Evolutionary conservation across 192 early-diverging fungal genomes (phyloP).

Genomic region (Coemansia sp.): DNA sequence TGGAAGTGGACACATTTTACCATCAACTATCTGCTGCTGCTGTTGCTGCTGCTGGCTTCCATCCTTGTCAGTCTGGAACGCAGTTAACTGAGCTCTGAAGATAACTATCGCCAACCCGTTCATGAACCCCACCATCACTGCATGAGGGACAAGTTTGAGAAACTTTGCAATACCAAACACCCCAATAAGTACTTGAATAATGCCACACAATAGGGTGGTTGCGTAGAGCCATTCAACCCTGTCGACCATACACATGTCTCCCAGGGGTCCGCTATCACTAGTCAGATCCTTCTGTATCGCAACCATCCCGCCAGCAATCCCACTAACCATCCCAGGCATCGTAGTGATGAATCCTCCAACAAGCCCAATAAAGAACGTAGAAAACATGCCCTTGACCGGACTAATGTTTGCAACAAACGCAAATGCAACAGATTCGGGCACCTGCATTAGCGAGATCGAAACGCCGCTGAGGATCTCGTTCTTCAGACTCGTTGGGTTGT

Average conservation of each 20-base stretch:
- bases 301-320: not conserved
- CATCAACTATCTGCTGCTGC: not conserved
- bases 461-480: conserved; percentile 4
- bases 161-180: conserved; percentile 5
- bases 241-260: not conserved
- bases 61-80: not conserved
- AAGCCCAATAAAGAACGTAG: conserved; percentile 1
- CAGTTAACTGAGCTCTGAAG: conserved; percentile 1
- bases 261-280: not conserved
- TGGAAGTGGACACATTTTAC: not conserved
- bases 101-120: conserved; percentile 1
- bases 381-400: conserved; percentile 1
- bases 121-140: not conserved
- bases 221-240: not conserved
- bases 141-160: not conserved
- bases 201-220: not conserved
- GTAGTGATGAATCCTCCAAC: not conserved
- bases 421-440: not conserved
- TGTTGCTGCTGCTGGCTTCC: not conserved
- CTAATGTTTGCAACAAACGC: conserved; percentile 2
- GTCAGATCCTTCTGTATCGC: not conserved
- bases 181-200: not conserved
- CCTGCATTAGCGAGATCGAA: not conserved
- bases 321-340: not conserved
- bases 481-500: conserved; percentile 3